Base-by-base conservation (phyloP, 345 rosid species). In the Sisymbrium irio region DNA sequence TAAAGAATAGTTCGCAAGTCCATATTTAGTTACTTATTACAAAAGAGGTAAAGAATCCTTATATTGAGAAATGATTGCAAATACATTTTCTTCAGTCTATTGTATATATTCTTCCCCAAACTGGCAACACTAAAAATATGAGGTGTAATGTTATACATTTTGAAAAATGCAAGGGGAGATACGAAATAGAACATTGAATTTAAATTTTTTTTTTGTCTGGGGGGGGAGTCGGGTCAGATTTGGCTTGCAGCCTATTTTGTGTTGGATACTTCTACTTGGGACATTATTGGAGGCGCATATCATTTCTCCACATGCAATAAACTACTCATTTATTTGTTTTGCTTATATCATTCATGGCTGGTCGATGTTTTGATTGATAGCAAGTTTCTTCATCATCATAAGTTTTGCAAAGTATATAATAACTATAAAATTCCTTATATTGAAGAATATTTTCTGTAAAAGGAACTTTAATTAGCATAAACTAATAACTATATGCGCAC, bases 211-310 rank as follows among this genome's bases (percentile, higher is more conserved):
- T 41, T n/a, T 5, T 5, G n/a, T n/a, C n/a, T n/a, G n/a, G n/a
- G 4, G 17, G 46, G 17, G 46, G 37, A 18, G 4, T 0, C 13
- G 9, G 15, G 56, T 50, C 56, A 50, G 56, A 20, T 50, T 50
- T 50, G 56, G 56, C 56, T 50, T 22, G 56, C 32, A 50, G 56
- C 11, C 32, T 50, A 50, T 75, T 75, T 68, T 20, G 39, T 14
- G 47, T 61, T 76, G 74, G 70, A 62, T 68, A 76, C 74, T 76
- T 68, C 69, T 42, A 41, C 74, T 68, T 62, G 69, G 36, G n/a
- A 20, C 55, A 75, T 75, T 75, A 60, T 67, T 67, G 62, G 11
- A 35, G 59, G 27, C 36, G 46, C 46, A 47, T 46, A 45, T 65
- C 51, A 65, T 45, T 22, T 45, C 17, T 3, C 77, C 9, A 74